phyloP scores from a whole-genome alignment of 371 early-diverging fungal genomes.

The Lichtheimia hyalospora region DNA sequence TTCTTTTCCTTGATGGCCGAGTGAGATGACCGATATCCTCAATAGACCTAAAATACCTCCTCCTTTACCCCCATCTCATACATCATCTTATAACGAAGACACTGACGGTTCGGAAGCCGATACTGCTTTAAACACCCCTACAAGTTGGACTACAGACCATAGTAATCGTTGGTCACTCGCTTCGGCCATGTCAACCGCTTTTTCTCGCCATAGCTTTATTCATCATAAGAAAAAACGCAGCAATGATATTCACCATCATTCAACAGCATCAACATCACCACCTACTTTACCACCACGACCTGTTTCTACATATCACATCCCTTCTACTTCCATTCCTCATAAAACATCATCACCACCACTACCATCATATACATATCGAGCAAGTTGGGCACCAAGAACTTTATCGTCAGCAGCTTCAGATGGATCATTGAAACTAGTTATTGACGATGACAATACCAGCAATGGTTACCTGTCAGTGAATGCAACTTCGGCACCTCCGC shows the following conservation, averaged over 20 bases:
- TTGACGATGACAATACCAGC: too few species aligned
- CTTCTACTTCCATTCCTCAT: not conserved
- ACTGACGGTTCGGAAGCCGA: constrained; percentile 4
- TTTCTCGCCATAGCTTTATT: constrained; percentile 1
- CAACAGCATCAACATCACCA: not conserved
- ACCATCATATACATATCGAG: not conserved
- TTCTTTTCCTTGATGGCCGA: too few species aligned
- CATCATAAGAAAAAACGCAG: constrained; percentile 4
- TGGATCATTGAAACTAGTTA: too few species aligned
- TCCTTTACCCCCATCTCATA: not conserved
- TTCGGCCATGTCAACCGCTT: constrained; percentile 5
- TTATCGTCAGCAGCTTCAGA: not conserved
- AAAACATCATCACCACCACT: not conserved
- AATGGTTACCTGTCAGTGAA: too few species aligned
- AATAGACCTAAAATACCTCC: not conserved
- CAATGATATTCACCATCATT: not conserved
- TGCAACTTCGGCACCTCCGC: too few species aligned
- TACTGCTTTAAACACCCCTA: constrained; percentile 10
- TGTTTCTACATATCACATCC: too few species aligned
- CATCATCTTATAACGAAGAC: not conserved
- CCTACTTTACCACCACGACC: too few species aligned
- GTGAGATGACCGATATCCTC: too few species aligned
- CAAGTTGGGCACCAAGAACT: not conserved
- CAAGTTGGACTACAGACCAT: constrained; percentile 6
- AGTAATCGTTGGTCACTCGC: constrained; percentile 8